Conservation (phyloP, 1,284 basidiomycete species). For the Leccinum discolor region DNA sequence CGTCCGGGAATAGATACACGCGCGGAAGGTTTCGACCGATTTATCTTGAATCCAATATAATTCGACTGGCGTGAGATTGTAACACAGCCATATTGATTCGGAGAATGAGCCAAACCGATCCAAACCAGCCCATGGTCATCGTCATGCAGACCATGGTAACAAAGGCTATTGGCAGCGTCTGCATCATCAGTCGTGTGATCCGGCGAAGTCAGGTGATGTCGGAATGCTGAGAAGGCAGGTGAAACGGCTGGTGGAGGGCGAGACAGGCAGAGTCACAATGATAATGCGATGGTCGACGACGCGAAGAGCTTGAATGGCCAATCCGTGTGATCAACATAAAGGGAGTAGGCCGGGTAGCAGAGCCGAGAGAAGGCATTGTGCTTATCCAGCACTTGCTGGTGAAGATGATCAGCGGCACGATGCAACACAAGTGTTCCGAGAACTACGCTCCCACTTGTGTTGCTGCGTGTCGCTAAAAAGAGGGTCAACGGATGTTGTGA, state of each 20-base stretch:
- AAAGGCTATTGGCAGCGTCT: not conserved
- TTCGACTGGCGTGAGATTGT: not conserved
- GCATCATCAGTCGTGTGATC: not conserved
- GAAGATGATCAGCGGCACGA: conserved; percentile 10
- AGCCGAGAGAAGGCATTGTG: not conserved
- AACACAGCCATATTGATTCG: conserved; percentile 3
- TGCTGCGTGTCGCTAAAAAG: conserved; percentile 12
- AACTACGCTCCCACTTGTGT: conserved; percentile 48
- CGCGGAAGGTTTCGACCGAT: not conserved
- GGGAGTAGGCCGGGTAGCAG: not conserved
- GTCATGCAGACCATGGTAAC: not conserved
- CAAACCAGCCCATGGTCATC: not conserved
- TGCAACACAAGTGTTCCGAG: conserved; percentile 44
- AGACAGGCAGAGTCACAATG: not conserved
- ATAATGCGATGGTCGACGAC: not conserved
- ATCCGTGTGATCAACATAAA: not conserved
- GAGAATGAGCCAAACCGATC: conserved; percentile 10
- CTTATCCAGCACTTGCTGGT: not conserved
- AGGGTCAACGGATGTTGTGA: not conserved
- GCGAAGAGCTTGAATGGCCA: not conserved
- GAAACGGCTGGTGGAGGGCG: not conserved
- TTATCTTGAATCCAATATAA: not conserved
- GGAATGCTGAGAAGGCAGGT: not conserved
- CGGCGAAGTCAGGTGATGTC: conserved; percentile 12
- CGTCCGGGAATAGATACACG: not conserved